Evolutionary conservation across 768 basidiomycete genomes (phyloP), one percentile per base, ranked within the genome.

Genomic region (Suillus spraguei): DNA sequence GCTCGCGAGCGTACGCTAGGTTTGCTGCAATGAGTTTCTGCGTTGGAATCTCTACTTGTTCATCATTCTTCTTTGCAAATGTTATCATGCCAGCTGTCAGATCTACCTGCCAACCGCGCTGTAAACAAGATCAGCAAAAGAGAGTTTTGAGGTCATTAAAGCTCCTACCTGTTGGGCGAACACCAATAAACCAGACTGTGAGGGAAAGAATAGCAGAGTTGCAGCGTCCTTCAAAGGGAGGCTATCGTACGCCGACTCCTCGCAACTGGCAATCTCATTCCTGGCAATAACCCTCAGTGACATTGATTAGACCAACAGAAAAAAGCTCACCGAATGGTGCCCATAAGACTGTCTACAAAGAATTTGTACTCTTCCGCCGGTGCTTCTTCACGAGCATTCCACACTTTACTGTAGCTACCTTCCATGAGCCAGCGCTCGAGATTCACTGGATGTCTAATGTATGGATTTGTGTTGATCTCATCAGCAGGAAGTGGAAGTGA

Each of bases 351-450:
- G 71, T 96, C 92, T 11, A 97, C 87, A 69, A 98, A 94, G 80
- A 92, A 92, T 68, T 91, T 93, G 81, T 97, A 97, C 73, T 99
- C 97, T 66, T 95, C 93, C 42, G 92, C 87, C 1, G 96, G 95
- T 2, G 95, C 93, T 69, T 95, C 89, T 67, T 92, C 92, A 67
- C 95, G 86, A 42, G 96, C 96, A 70, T 92, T 88, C 93, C 96
- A 99, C 13, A 98, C 97, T 75, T 97, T 97, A 77, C 93, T 94
- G 76, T 99, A 99, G 70, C 91, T 92, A 44, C 97, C 97, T 75
- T 99, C 97, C 97, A 99, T 99, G 52, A 99, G 84, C 93, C 96
- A 98, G 58, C 92, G 84, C 75, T 99, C 97, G 65, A 96, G 86
- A 74, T 95, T 92, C 63, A 95, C 90, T 14, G 94, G 92, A 73